These are phyloP conservation scores for Pterocarpus santalinus DNA, from an alignment of 306 rosid species.

Conservation along the genomic window DNA sequence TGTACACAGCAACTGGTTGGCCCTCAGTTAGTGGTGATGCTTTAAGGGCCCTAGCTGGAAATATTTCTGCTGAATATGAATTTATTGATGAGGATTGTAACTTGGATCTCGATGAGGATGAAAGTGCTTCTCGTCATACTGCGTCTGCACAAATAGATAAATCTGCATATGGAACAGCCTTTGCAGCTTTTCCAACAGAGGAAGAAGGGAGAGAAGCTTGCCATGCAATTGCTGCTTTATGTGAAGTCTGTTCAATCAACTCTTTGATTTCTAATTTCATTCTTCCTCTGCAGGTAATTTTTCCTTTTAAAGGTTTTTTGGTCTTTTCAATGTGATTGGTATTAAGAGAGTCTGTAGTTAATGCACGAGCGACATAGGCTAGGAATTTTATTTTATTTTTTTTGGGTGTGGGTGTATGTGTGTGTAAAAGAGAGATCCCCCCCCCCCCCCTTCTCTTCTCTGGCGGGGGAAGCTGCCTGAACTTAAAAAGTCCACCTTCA, in stretches of 20 bases:
- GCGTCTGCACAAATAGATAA: constrained; percentile 45
- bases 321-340: constrained; percentile 19
- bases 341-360: background rate
- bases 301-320: background rate
- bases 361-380: no score
- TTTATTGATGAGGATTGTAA: constrained; percentile 54
- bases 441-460: no score
- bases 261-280: constrained; percentile 93
- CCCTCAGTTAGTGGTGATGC: constrained; percentile 89
- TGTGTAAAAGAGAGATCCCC: no score
- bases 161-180: constrained; percentile 81
- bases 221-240: constrained; percentile 95
- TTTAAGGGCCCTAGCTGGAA: constrained; percentile 86
- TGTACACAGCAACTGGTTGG: constrained; percentile 94
- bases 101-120: constrained; percentile 47
- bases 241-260: constrained; percentile 94
- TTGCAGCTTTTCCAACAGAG: constrained; percentile 62
- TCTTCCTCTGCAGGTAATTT: constrained; percentile 91
- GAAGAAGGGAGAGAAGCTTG: constrained; percentile 93
- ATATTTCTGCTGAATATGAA: constrained; percentile 82
- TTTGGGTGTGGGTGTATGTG: no score
- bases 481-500: no score
- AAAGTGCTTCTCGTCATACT: constrained; percentile 52
- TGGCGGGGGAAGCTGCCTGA: no score
- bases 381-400: no score